phyloP scores from a whole-genome alignment of 352 stramenopile genomes.

The Globisporangium paroecandrum region DNA sequence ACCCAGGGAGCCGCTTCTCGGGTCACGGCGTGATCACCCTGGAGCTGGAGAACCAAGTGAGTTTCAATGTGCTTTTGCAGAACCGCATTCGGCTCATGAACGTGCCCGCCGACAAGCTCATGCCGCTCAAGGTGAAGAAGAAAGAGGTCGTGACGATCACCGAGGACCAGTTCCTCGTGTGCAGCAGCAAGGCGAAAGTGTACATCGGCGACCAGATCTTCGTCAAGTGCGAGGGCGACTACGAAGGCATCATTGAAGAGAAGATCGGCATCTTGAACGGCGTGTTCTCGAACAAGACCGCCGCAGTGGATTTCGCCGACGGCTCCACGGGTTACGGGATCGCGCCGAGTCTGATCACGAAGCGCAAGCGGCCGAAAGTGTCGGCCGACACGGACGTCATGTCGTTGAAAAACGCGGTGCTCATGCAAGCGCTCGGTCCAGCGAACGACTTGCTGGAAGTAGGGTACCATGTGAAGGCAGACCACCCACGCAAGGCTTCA shows the following conservation, averaged over 20 bases:
- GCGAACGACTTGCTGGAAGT: conserved; percentile 44
- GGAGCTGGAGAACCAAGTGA: conserved; percentile 30
- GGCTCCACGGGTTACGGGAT: conserved; percentile 73
- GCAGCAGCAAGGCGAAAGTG: conserved; percentile 54
- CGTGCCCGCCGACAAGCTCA: conserved; percentile 59
- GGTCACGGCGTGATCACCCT: conserved; percentile 58
- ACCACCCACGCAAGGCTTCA: conserved; percentile 53
- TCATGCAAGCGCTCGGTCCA: conserved; percentile 46
- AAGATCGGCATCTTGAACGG: conserved; percentile 71
- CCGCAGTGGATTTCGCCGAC: conserved; percentile 72
- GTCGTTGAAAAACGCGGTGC: conserved; percentile 71
- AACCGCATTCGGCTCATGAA: conserved; percentile 73
- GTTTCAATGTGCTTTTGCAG: conserved; percentile 60
- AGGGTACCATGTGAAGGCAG: conserved; percentile 70
- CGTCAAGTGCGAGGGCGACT: conserved; percentile 57
- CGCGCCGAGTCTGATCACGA: conserved; percentile 48
- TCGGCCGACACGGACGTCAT: conserved; percentile 55
- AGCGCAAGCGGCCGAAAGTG: conserved; percentile 37
- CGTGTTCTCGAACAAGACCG: conserved; percentile 73
- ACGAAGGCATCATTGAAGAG: conserved; percentile 47
- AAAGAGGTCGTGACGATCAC: conserved; percentile 51
- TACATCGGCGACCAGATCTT: conserved; percentile 79
- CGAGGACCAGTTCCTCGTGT: conserved; percentile 70
- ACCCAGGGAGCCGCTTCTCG: conserved; percentile 66
- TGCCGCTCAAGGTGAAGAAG: conserved; percentile 60